Evolutionary conservation across 345 rosid species (phyloP).

Genomic region (Trapa bicornis): DNA sequence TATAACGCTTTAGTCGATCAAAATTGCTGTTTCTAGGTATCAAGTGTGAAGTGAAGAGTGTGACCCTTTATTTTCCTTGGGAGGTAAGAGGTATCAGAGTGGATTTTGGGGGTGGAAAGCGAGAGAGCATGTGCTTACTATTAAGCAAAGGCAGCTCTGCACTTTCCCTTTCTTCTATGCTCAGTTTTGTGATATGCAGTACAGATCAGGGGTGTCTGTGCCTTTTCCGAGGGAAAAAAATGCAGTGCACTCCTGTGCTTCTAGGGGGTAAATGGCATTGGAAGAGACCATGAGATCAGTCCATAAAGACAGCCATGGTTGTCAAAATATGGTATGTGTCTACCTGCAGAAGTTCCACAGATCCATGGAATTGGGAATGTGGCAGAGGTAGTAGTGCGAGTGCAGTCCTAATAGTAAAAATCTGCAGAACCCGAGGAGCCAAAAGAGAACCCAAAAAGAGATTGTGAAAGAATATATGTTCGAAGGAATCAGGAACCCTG

Average conservation of each 20-base stretch:
- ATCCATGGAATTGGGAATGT: neutral
- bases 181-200: neutral
- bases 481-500: slow-evolving; percentile 46
- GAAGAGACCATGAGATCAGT: neutral
- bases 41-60: slow-evolving; percentile 14
- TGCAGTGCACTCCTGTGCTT: neutral
- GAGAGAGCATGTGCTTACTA: slow-evolving; percentile 89
- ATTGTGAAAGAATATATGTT: slow-evolving; percentile 14
- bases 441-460: neutral
- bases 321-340: neutral
- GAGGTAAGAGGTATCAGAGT: slow-evolving; percentile 60
- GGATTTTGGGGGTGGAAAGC: slow-evolving; percentile 72
- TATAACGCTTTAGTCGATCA: too few species aligned
- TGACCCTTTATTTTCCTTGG: slow-evolving; percentile 51
- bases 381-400: neutral
- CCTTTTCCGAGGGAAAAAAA: too few species aligned
- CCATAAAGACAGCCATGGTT: neutral
- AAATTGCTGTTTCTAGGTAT: too few species aligned
- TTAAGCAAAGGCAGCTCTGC: slow-evolving; percentile 15
- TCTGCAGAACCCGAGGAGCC: neutral
- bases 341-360: neutral
- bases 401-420: neutral
- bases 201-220: too few species aligned
- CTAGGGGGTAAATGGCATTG: neutral
- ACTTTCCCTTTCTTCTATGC: neutral